phyloP scores from a whole-genome alignment of 2,329 filamentous ascomycete genomes.

The Aspergillus aculeatinus region DNA sequence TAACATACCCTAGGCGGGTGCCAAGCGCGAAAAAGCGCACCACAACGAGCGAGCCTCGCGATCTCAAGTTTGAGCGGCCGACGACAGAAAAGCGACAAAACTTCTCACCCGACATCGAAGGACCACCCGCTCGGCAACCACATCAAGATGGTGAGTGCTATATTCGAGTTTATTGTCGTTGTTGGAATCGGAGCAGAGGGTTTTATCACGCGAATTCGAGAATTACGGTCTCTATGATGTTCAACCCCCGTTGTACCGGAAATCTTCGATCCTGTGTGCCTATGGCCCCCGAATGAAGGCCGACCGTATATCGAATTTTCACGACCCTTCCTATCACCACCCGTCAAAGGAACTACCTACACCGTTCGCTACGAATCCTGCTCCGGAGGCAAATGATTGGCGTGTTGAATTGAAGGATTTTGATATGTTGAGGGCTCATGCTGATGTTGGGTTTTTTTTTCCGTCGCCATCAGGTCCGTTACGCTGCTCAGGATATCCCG shows the following conservation, averaged over 20 bases:
- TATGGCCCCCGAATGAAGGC: slow-evolving; percentile 7
- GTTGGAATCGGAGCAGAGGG: slow-evolving; percentile 7
- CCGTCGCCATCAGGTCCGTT: slow-evolving; percentile 70
- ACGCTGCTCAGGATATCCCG: slow-evolving; percentile 87
- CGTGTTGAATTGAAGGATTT: neutral
- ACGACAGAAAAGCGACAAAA: slow-evolving; percentile 40
- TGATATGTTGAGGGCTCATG: slow-evolving; percentile 17
- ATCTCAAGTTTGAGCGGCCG: slow-evolving; percentile 35
- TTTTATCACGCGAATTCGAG: neutral
- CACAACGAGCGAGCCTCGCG: slow-evolving; percentile 31
- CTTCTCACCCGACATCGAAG: slow-evolving; percentile 41
- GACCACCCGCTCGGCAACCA: slow-evolving; percentile 44
- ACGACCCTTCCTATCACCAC: neutral
- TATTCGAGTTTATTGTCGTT: slow-evolving; percentile 13
- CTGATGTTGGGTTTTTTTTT: slow-evolving; percentile 30
- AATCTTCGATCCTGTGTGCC: slow-evolving; percentile 12
- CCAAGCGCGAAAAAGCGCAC: slow-evolving; percentile 45
- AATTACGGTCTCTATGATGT: slow-evolving; percentile 4
- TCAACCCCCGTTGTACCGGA: slow-evolving; percentile 9
- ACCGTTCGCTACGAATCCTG: neutral
- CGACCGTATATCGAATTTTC: slow-evolving; percentile 5
- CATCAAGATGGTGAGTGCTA: slow-evolving; percentile 49
- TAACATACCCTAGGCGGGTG: slow-evolving; percentile 39
- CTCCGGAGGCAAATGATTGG: neutral
- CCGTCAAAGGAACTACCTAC: neutral